Percentiles rank a stretch among this genome's conserved stretches.
Evolutionary conservation across 1,284 basidiomycete species (phyloP).

Genomic region (Flammula alnicola): DNA sequence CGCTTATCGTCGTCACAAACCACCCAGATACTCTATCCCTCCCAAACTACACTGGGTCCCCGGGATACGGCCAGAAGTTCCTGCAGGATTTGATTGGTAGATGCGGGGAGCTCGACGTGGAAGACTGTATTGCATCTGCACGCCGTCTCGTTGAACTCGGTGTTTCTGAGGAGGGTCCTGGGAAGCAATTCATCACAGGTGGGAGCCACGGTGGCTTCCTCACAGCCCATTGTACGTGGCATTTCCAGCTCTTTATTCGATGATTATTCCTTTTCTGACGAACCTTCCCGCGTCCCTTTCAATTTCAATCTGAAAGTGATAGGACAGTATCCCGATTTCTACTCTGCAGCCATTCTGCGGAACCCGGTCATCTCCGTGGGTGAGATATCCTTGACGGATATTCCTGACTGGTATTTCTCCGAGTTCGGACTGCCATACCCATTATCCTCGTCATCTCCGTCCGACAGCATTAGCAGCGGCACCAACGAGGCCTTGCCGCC

Average conservation of each 20-base stretch:
- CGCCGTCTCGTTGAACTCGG: slow-evolving; percentile 54
- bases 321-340: slow-evolving; percentile 62
- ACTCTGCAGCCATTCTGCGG: slow-evolving; percentile 63
- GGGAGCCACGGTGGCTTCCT: slow-evolving; percentile 81
- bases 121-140: slow-evolving; percentile 62
- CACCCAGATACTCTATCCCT: slow-evolving; percentile 57
- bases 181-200: slow-evolving; percentile 61
- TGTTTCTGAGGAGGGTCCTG: slow-evolving; percentile 48
- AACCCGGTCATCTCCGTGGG: slow-evolving; percentile 74
- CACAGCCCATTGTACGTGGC: slow-evolving; percentile 57
- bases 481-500: no score
- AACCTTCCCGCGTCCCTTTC: no score
- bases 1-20: background rate
- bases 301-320: no score
- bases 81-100: slow-evolving; percentile 50
- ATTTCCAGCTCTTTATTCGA: background rate
- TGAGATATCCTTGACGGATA: slow-evolving; percentile 62
- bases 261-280: no score
- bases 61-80: slow-evolving; percentile 57
- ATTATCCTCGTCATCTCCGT: slow-evolving; percentile 38
- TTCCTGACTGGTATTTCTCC: slow-evolving; percentile 72
- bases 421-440: slow-evolving; percentile 60
- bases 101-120: slow-evolving; percentile 70
- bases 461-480: background rate
- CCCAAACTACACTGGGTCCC: slow-evolving; percentile 75